Conservation (phyloP, 208 protist species). For the Trichomonas vaginalis region DNA sequence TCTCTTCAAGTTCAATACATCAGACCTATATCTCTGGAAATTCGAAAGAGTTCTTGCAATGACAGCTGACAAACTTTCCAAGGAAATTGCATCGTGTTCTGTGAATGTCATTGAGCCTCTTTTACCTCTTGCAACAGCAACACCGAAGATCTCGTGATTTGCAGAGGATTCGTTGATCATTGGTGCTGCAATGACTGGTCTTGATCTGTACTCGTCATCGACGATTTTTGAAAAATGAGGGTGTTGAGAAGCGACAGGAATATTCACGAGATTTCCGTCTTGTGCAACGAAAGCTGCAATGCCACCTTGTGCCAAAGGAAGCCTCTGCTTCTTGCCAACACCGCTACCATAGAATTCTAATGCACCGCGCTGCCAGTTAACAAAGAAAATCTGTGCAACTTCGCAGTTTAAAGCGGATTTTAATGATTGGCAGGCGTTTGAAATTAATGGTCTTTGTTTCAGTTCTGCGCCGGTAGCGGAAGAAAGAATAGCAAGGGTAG, state of each 20-base stretch:
- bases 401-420: background rate
- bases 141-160: slow-evolving; percentile 6
- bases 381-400: slow-evolving; percentile 11
- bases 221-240: background rate
- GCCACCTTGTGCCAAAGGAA: background rate
- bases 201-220: background rate
- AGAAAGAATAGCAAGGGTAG: background rate
- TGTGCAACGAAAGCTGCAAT: background rate
- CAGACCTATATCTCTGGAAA: background rate
- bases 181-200: background rate
- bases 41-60: background rate
- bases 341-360: background rate
- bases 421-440: slow-evolving; percentile 3
- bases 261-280: background rate
- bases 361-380: background rate
- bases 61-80: background rate
- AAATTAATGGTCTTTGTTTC: background rate
- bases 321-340: background rate
- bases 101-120: background rate
- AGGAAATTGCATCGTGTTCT: background rate
- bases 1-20: background rate
- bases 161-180: slow-evolving; percentile 12
- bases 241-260: background rate
- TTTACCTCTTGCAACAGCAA: background rate
- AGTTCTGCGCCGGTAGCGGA: background rate